Conservation (phyloP, 163 green algal genomes). For the Prototheca stagnorum region DNA sequence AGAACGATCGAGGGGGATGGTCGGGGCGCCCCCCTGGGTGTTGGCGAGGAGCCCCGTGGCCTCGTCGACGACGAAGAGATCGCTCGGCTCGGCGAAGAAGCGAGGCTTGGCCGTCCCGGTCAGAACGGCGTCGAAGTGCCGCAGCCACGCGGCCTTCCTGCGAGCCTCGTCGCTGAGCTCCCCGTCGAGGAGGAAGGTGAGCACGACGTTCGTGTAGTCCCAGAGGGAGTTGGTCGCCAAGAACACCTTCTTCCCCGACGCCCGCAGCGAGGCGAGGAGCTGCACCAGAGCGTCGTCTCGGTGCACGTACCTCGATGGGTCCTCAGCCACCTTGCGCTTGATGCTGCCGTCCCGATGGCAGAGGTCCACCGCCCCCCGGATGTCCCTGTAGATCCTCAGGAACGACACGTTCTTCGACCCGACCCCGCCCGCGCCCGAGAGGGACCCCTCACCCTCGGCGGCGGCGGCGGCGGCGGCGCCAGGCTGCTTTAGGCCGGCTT, state of each 20-base stretch:
- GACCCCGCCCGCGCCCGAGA: neutral
- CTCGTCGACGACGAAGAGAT: slow-evolving; percentile 66
- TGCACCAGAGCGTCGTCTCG: slow-evolving; percentile 45
- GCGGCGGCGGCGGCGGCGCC: neutral
- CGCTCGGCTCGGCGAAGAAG: slow-evolving; percentile 61
- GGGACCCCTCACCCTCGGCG: neutral
- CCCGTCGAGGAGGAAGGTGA: slow-evolving; percentile 76
- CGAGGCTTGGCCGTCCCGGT: slow-evolving; percentile 70
- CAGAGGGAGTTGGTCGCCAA: slow-evolving; percentile 89
- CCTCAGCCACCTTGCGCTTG: slow-evolving; percentile 73
- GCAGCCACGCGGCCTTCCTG: slow-evolving; percentile 51
- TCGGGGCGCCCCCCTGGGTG: slow-evolving; percentile 83
- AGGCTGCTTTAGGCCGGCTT: neutral
- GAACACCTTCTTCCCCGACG: slow-evolving; percentile 63
- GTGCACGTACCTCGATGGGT: slow-evolving; percentile 83
- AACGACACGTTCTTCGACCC: too few species aligned
- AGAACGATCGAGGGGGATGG: too few species aligned
- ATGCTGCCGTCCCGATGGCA: slow-evolving; percentile 89
- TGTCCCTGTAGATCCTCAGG: slow-evolving; percentile 41
- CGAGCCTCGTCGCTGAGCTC: slow-evolving; percentile 11
- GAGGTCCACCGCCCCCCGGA: slow-evolving; percentile 80
- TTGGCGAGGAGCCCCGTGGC: slow-evolving; percentile 61
- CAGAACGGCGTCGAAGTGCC: slow-evolving; percentile 78
- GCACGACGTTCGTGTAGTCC: slow-evolving; percentile 96
- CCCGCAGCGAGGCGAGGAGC: slow-evolving; percentile 59